Conservation (phyloP, 768 basidiomycete genomes). For the Tulasnella sp. region DNA sequence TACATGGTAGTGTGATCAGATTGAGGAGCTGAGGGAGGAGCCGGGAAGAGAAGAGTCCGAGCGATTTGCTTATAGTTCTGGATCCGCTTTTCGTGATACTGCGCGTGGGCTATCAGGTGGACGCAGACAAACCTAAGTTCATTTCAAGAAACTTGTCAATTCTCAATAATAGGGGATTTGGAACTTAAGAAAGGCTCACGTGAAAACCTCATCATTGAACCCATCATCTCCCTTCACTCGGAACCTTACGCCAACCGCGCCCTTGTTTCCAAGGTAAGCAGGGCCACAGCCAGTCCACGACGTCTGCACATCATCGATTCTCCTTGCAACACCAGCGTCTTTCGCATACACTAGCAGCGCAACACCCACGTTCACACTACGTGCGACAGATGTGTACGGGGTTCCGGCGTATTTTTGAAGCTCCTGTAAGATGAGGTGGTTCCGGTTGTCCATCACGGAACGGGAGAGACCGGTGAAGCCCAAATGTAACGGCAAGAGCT, state of each 20-base stretch:
- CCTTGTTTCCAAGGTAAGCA: conserved; percentile 85
- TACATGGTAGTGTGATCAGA: conserved; percentile 50
- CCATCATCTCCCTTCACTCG: conserved; percentile 48
- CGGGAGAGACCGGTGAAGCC: conserved; percentile 70
- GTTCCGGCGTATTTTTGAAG: conserved; percentile 62
- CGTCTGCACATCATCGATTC: conserved; percentile 54
- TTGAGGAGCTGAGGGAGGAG: conserved; percentile 32
- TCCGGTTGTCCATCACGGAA: conserved; percentile 53
- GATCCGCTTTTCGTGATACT: conserved; percentile 52
- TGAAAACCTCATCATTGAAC: conserved; percentile 60
- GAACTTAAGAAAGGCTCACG: conserved; percentile 44
- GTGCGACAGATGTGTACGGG: conserved; percentile 64
- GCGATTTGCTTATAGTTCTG: conserved; percentile 76
- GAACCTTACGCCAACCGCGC: conserved; percentile 81
- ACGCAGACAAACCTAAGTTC: conserved; percentile 72
- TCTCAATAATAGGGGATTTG: not conserved
- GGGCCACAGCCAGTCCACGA: conserved; percentile 65
- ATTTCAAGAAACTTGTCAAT: not conserved
- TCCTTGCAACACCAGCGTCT: conserved; percentile 41
- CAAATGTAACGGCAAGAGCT: conserved; percentile 79
- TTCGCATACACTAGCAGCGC: conserved; percentile 75
- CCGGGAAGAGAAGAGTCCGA: conserved; percentile 62
- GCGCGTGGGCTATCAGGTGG: conserved; percentile 76
- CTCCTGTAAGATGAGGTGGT: conserved; percentile 60
- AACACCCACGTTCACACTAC: conserved; percentile 75